Conservation (phyloP, 495 filamentous ascomycete species). For the Poronia punctata region DNA sequence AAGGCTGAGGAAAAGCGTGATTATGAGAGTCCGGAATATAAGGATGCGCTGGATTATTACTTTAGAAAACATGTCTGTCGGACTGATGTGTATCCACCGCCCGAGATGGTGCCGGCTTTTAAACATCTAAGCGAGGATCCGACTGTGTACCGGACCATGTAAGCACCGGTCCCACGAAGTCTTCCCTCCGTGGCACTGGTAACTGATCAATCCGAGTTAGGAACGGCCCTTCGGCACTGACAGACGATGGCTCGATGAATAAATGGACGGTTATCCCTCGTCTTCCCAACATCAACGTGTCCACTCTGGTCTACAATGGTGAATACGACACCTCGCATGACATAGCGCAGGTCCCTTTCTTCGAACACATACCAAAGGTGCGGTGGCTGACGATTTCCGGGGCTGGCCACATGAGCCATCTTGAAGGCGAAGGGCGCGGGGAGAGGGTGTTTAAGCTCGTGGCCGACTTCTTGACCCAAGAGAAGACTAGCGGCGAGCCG, state of each 20-base stretch:
- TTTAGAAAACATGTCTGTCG: conserved; percentile 37
- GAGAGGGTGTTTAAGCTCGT: no score
- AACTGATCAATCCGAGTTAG: conserved; percentile 1
- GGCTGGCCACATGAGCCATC: no score
- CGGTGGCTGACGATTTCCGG: conserved; percentile 46
- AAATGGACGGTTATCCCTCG: conserved; percentile 16
- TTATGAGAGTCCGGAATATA: conserved; percentile 36
- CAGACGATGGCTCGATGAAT: conserved; percentile 11
- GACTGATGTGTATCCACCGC: conserved; percentile 29
- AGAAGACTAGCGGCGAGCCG: no score
- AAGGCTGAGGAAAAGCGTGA: conserved; percentile 15
- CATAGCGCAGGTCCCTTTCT: conserved; percentile 36
- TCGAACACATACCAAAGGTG: conserved; percentile 33
- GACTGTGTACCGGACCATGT: conserved; percentile 42
- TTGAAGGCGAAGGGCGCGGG: no score
- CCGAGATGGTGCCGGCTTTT: conserved; percentile 14
- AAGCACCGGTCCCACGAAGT: not conserved
- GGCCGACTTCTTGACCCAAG: no score
- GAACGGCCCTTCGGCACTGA: conserved; percentile 15
- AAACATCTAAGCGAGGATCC: conserved; percentile 26
- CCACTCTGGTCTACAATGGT: conserved; percentile 45
- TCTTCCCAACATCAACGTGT: conserved; percentile 30
- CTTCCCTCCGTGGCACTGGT: not conserved
- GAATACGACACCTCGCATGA: conserved; percentile 44
- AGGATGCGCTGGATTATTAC: conserved; percentile 35